Base-by-base conservation (phyloP, 2,329 filamentous ascomycete species). In the Aspergillus tanneri region DNA sequence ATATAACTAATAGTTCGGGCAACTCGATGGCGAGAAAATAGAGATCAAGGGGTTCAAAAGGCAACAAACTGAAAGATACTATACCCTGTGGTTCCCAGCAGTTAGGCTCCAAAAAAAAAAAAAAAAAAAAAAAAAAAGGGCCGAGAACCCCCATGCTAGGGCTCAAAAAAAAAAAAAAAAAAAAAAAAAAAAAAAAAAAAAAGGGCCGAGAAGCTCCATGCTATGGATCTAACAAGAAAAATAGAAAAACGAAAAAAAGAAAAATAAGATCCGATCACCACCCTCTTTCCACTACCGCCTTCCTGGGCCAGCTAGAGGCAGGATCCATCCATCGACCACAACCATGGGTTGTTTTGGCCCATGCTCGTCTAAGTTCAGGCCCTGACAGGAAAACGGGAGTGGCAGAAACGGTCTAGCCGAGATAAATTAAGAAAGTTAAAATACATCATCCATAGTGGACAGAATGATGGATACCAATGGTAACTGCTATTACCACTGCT, bases 351-450 rank as follows among this genome's bases (percentile, higher is more conserved):
- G 41, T 42, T 47, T 52, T 60, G 54, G 56, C 49, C 57, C 53
- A 57, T 57, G 57, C 57, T 57, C 47, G 40, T 51, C 47, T 43
- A 52, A 49, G 51, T 58, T 56, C 49, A 57, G 49, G 52, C 57
- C 57, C 57, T 60, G 57, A 57, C 57, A 60, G 56, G 46, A 56
- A 53, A 54, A 58, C 55, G 51, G 56, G 57, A 54, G 54, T 52
- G 56, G 54, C 56, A 59, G 48, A 59, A 60, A 60, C 57, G 57
- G 57, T 48, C 47, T 52, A 30, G 46, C 36, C 43, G 38, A 53
- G 19, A 19, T 34, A 43, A 38, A 38, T 7, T 22, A 10, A 19
- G 19, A 38, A 24, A 38, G 19, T 12, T 12, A 38, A 22, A 38
- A 38, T 12, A 22, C 18, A 38, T 28, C 25, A 28, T 8, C 25